phyloP scores from a whole-genome alignment of 306 rosid species.

The Lathyrus oleraceus region DNA sequence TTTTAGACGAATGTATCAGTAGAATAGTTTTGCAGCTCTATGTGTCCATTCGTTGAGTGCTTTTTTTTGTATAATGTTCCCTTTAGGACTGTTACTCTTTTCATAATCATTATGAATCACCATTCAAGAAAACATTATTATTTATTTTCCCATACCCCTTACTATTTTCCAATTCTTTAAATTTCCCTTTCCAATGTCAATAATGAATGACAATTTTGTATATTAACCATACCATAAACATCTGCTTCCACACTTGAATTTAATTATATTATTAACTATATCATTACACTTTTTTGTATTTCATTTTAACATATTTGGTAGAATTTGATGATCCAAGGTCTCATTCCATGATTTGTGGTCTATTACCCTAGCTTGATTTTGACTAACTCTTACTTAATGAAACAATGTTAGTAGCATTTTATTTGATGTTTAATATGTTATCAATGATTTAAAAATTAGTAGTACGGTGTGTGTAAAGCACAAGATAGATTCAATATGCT shows the following conservation, averaged over 20 bases:
- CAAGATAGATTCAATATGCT: neutral
- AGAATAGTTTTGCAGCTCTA: neutral
- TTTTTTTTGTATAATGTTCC: neutral
- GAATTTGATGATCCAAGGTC: neutral
- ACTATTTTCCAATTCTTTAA: no score
- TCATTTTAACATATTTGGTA: neutral
- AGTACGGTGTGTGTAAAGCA: neutral
- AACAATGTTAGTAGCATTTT: slow-evolving; percentile 1
- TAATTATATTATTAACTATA: neutral
- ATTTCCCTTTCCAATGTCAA: no score
- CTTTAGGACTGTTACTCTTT: neutral
- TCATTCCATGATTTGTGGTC: neutral
- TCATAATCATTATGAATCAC: neutral
- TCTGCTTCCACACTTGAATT: neutral
- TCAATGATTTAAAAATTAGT: neutral
- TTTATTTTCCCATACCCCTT: no score
- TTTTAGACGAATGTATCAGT: neutral
- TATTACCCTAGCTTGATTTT: neutral
- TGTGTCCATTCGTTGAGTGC: neutral
- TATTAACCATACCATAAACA: no score
- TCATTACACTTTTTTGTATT: neutral
- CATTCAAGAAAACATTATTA: no score
- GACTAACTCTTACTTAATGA: neutral
- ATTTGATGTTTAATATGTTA: neutral
- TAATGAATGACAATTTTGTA: no score